Percentiles rank a stretch among this genome's conserved stretches.
These are phyloP conservation scores for Candida coquimbonensis DNA, from an alignment of 805 yeast species.

Conservation along the genomic window DNA sequence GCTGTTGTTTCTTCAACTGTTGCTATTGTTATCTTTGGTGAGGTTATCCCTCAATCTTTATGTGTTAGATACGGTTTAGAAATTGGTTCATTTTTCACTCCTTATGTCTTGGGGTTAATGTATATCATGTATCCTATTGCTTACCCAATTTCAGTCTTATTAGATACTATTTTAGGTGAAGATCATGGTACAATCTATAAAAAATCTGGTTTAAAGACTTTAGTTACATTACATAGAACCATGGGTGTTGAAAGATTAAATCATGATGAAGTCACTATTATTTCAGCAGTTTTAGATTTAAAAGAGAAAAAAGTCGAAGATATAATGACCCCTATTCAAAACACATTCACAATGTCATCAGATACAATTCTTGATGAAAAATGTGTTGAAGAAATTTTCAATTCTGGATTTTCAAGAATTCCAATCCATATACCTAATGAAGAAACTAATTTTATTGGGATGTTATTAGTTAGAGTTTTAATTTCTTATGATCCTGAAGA, in stretches of 20 bases:
- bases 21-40: constrained; percentile 90
- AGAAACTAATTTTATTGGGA: constrained; percentile 87
- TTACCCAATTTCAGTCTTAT: constrained; percentile 75
- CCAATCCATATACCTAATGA: constrained; percentile 90
- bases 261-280: constrained; percentile 93
- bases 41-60: constrained; percentile 89
- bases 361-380: constrained; percentile 77
- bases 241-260: constrained; percentile 94
- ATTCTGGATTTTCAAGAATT: constrained; percentile 91
- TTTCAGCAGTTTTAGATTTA: constrained; percentile 86
- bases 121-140: constrained; percentile 88
- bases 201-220: constrained; percentile 85
- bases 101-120: constrained; percentile 81
- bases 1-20: constrained; percentile 94
- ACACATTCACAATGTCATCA: constrained; percentile 83
- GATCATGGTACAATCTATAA: constrained; percentile 95
- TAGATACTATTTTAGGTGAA: constrained; percentile 83
- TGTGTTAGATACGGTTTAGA: constrained; percentile 91
- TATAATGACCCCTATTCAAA: constrained; percentile 91
- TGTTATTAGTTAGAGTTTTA: constrained; percentile 86
- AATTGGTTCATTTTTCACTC: constrained; percentile 85
- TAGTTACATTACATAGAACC: constrained; percentile 86
- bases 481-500: constrained; percentile 97
- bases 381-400: constrained; percentile 82
- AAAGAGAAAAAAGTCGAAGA: constrained; percentile 82